These are phyloP conservation scores for Blastobotrys aristatus DNA, from an alignment of 1,139 yeast species.

Conservation along the genomic window DNA sequence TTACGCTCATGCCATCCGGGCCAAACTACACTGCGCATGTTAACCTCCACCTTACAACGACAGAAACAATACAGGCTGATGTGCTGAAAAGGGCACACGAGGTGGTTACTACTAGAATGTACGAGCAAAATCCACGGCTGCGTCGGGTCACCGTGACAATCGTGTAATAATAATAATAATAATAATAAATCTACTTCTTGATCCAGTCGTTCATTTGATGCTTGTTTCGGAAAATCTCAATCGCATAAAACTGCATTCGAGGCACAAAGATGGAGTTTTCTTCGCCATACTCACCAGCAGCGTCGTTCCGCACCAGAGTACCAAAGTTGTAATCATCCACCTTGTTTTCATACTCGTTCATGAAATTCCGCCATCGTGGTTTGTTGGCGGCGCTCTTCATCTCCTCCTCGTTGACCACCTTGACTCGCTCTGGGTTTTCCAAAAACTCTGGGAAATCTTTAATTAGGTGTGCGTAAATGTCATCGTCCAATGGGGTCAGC, in stretches of 20 bases:
- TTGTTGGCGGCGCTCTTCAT: constrained; percentile 80
- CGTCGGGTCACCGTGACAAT: constrained; percentile 31
- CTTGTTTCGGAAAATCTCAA: constrained; percentile 91
- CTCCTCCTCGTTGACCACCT: constrained; percentile 61
- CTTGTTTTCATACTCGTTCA: constrained; percentile 70
- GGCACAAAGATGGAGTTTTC: constrained; percentile 84
- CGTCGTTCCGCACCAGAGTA: constrained; percentile 71
- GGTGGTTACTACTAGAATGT: constrained; percentile 29
- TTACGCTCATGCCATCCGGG: constrained; percentile 30
- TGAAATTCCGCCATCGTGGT: constrained; percentile 84
- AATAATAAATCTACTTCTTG: constrained; percentile 22
- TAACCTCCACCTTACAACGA: constrained; percentile 13
- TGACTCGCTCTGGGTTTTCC: constrained; percentile 44
- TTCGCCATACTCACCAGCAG: constrained; percentile 72
- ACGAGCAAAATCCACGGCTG: constrained; percentile 33
- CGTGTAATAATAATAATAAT: neutral
- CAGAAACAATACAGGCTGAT: no score
- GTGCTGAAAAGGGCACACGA: constrained; percentile 32
- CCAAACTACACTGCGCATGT: constrained; percentile 25
- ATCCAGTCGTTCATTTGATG: constrained; percentile 93
- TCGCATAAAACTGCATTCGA: constrained; percentile 89
- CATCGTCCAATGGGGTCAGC: constrained; percentile 75
- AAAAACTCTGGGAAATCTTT: constrained; percentile 82
- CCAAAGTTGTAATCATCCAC: constrained; percentile 92
- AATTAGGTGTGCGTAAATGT: constrained; percentile 63